Evolutionary conservation across 108 stramenopile genomes (phyloP), one percentile per base, ranked within the genome.

Genomic region (Epipyxis sp.): DNA sequence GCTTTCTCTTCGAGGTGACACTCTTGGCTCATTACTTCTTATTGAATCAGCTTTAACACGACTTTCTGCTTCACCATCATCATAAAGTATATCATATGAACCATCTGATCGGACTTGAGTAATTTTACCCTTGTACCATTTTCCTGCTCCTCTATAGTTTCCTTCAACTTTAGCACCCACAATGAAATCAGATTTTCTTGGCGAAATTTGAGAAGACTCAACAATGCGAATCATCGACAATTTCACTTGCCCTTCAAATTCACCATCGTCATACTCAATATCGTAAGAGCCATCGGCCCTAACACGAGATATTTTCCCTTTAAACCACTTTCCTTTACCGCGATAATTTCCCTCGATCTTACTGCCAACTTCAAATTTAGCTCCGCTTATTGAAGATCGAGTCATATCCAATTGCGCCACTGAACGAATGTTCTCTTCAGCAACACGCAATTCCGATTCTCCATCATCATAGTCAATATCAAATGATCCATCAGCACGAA

Each of bases 401-500:
- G n/a, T n/a, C n/a, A n/a, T n/a, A n/a, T n/a, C n/a, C n/a, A n/a
- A n/a, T n/a, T n/a, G n/a, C n/a, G n/a, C n/a, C n/a, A n/a, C n/a
- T n/a, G n/a, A n/a, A n/a, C n/a, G n/a, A n/a, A n/a, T n/a, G n/a
- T n/a, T n/a, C n/a, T n/a, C n/a, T n/a, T n/a, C n/a, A n/a, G n/a
- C n/a, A n/a, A n/a, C n/a, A n/a, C n/a, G n/a, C n/a, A n/a, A n/a
- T n/a, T 65, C 61, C 30, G 34, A 16, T 29, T 65, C 61, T 35
- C 61, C 61, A 32, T 65, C 61, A 37, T 65, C 61, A 37, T 65
- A 65, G 10, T 35, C 13, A 37, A 65, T 25, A 37, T 65, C 61
- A 37, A 65, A 16, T 10, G 25, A 37, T 25, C 61, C 61, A 13
- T 65, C 34, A 10, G 3, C 27, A 6, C 35, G 13, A 10, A 13